Evolutionary conservation across 345 rosid genomes (phyloP).

Genomic region (Pistacia vera): DNA sequence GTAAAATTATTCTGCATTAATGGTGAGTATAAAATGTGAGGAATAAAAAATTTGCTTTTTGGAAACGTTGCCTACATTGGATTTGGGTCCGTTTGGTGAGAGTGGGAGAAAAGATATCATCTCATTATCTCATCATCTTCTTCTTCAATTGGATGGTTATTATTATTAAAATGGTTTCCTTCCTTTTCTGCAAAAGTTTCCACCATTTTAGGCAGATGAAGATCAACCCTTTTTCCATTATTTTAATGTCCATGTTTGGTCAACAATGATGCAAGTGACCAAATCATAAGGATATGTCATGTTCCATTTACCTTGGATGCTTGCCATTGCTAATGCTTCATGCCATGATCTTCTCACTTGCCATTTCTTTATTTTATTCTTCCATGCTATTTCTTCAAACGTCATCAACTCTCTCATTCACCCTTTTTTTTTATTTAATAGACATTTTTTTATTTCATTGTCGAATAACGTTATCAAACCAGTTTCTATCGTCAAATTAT

Average conservation of each 20-base stretch:
- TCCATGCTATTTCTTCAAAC: not conserved
- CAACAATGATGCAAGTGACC: conserved; percentile 1
- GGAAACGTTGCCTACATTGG: conserved; percentile 1
- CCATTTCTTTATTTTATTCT: not conserved
- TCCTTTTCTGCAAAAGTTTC: not conserved
- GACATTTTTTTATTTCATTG: not conserved
- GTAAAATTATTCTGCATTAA: not conserved
- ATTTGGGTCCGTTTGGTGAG: not conserved
- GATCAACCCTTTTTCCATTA: not conserved
- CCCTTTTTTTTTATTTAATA: not conserved
- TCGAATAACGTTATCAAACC: too few relatives aligned
- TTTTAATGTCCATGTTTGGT: not conserved
- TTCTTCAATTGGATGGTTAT: not conserved
- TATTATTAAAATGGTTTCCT: not conserved
- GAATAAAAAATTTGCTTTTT: not conserved
- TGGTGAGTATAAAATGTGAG: not conserved
- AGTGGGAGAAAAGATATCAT: too few relatives aligned
- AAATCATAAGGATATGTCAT: not conserved
- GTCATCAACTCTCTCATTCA: not conserved
- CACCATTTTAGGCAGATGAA: not conserved
- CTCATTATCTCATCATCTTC: too few relatives aligned
- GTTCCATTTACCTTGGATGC: conserved; percentile 10
- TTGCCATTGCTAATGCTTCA: not conserved
- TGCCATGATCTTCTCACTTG: conserved; percentile 10
- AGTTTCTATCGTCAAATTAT: too few relatives aligned